Conservation (phyloP, 2,329 filamentous ascomycete species). For the Bipolaris cookei region DNA sequence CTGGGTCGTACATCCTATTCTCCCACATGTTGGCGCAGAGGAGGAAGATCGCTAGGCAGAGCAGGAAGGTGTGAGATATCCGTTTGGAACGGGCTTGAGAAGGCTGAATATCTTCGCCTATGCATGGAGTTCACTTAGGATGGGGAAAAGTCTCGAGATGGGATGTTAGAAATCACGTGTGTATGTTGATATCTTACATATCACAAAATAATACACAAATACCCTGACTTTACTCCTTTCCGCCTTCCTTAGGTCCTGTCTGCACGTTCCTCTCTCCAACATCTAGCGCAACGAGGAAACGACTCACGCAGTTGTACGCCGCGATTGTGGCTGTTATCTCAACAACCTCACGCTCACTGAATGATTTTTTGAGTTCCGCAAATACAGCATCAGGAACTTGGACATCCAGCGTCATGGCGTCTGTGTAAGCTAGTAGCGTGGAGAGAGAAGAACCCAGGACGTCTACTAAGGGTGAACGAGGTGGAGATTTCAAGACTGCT, state of each 20-base stretch:
- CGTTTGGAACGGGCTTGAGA: not conserved
- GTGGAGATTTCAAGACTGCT: conserved; percentile 33
- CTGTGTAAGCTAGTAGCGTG: conserved; percentile 74
- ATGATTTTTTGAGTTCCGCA: conserved; percentile 64
- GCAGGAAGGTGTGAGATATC: not conserved
- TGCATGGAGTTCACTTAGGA: no score
- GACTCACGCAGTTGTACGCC: conserved; percentile 83
- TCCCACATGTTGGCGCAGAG: conserved; percentile 95
- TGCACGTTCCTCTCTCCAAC: conserved; percentile 56
- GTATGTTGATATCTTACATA: not conserved
- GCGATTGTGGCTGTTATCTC: conserved; percentile 82
- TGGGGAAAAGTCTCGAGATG: not conserved
- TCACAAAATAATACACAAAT: not conserved
- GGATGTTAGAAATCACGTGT: not conserved
- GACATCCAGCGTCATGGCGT: conserved; percentile 82
- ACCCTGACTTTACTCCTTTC: conserved; percentile 10
- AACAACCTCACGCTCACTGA: conserved; percentile 75
- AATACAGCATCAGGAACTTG: conserved; percentile 73
- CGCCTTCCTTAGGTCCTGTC: conserved; percentile 26
- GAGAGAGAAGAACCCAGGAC: conserved; percentile 65
- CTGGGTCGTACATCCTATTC: conserved; percentile 82
- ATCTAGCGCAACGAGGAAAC: conserved; percentile 82
- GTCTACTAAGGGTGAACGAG: conserved; percentile 12
- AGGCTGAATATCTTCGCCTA: not conserved
- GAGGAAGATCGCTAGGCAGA: conserved; percentile 64